Base-by-base conservation (phyloP, 331 rosid species). In the Pyracantha coccinea region DNA sequence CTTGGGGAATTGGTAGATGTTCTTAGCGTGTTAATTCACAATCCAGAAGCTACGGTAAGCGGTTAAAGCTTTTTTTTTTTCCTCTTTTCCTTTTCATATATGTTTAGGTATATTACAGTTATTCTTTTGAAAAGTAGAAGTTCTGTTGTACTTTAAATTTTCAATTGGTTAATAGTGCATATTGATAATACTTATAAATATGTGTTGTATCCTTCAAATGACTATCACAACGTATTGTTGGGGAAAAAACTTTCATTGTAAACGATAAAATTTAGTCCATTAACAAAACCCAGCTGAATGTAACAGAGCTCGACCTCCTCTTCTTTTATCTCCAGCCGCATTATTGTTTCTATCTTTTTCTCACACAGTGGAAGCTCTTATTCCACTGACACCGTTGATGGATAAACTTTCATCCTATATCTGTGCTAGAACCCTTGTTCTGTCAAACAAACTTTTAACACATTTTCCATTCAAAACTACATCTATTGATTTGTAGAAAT, bases 11-110 rank as follows among this genome's bases (percentile, higher is more conserved):
- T 94, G 80, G 96, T 94, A 67, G 97, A 94, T 79, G 96, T 82
- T 63, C 96, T 94, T 1, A 70, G 97, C 74, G 97, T 84, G 33
- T 85, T 94, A 85, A 94, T 94, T 71, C 91, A 85, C 50, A 94
- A 94, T 78, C 97, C 97, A 25, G 99, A 92, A 79, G 99, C 99
- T 63, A 94, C 97, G 2, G 98, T 94, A 69, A 88, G 95, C 75
- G 63, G 69, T 53, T 9, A 17, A 52, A 75, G 54, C 57, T 70
- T 31, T 19, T 44, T 66, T 31, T 66, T 21, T 63, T 33, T 25
- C 23, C 23, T 14, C 15, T 1, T 10, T 21, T 72, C 44, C 5
- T 19, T 6, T 24, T 25, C 13, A 58, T 58, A 14, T 60, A n/a
- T 60, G 66, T 17, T 29, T 13, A 50, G 52, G 66, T 50, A 14